phyloP scores from a whole-genome alignment of 2,329 filamentous ascomycete genomes.

The Nigrospora oryzae region DNA sequence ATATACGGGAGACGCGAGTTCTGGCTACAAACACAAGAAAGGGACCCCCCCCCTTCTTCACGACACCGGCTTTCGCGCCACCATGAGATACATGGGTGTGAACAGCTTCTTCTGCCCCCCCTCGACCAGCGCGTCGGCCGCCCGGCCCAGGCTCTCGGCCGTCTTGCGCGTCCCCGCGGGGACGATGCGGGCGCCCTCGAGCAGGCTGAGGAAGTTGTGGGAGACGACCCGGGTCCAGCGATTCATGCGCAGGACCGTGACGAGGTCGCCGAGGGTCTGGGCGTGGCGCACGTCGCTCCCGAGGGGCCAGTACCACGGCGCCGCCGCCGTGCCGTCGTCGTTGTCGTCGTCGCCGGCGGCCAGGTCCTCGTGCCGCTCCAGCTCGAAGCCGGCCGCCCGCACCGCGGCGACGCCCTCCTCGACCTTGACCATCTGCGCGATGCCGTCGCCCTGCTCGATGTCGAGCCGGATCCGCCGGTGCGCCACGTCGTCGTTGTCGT shows the following conservation, averaged over 20 bases:
- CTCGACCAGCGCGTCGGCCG: conserved; percentile 59
- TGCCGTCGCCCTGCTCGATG: conserved; percentile 70
- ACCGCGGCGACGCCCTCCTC: conserved; percentile 58
- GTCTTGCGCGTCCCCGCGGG: conserved; percentile 63
- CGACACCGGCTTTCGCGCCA: conserved; percentile 51
- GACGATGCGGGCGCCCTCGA: conserved; percentile 53
- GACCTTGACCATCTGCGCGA: conserved; percentile 69
- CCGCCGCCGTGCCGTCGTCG: conserved; percentile 17
- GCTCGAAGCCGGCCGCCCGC: conserved; percentile 59
- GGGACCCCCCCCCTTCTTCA: neutral
- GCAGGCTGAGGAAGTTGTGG: conserved; percentile 52
- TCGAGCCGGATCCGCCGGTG: conserved; percentile 65
- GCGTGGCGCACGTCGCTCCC: conserved; percentile 59
- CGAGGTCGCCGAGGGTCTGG: conserved; percentile 50
- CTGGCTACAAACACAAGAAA: too few relatives aligned
- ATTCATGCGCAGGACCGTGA: conserved; percentile 60
- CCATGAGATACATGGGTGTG: conserved; percentile 70
- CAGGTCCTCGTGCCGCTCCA: conserved; percentile 61
- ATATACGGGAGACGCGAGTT: too few relatives aligned
- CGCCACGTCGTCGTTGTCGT: conserved; percentile 58
- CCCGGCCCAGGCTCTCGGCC: conserved; percentile 56
- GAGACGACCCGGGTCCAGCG: conserved; percentile 52
- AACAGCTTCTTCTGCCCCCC: conserved; percentile 65
- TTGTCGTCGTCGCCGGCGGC: conserved; percentile 49
- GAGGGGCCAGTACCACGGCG: conserved; percentile 67